These are phyloP conservation scores for Calonectria pseudoturangicola DNA, from an alignment of 2,329 filamentous ascomycete species.

Conservation along the genomic window DNA sequence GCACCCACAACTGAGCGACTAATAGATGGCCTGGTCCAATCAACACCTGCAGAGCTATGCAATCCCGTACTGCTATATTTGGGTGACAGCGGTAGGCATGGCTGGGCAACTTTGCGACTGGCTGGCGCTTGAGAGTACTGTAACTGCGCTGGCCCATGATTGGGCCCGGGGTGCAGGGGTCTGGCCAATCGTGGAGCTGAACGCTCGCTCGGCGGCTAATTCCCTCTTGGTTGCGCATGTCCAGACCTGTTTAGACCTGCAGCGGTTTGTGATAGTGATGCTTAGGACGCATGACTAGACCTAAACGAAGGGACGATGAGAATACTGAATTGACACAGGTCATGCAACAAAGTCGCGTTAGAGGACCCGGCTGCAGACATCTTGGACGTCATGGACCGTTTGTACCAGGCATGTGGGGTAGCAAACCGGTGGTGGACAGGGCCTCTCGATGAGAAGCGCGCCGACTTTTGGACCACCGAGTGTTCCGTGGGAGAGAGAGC, in stretches of 20 bases:
- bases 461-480: slow-evolving; percentile 36
- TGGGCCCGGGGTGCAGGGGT: slow-evolving; percentile 45
- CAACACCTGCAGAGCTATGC: slow-evolving; percentile 40
- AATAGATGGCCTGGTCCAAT: slow-evolving; percentile 57
- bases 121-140: slow-evolving; percentile 64
- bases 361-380: slow-evolving; percentile 41
- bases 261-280: slow-evolving; percentile 50
- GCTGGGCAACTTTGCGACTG: slow-evolving; percentile 51
- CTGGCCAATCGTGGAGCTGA: slow-evolving; percentile 47
- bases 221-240: slow-evolving; percentile 47
- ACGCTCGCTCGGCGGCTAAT: slow-evolving; percentile 54
- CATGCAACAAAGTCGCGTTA: slow-evolving; percentile 48
- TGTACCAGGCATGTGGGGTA: slow-evolving; percentile 15
- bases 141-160: slow-evolving; percentile 50
- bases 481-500: slow-evolving; percentile 2
- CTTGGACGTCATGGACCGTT: slow-evolving; percentile 38
- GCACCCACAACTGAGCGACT: slow-evolving; percentile 50
- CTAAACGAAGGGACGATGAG: slow-evolving; percentile 45
- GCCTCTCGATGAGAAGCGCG: slow-evolving; percentile 7
- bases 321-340: slow-evolving; percentile 50
- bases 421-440: slow-evolving; percentile 32
- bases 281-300: slow-evolving; percentile 48
- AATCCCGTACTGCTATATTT: slow-evolving; percentile 59
- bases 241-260: slow-evolving; percentile 31
- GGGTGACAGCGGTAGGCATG: slow-evolving; percentile 53